Evolutionary conservation across 352 stramenopile species (phyloP), one percentile per base, ranked within the genome.

Genomic region (Globisporangium splendens): DNA sequence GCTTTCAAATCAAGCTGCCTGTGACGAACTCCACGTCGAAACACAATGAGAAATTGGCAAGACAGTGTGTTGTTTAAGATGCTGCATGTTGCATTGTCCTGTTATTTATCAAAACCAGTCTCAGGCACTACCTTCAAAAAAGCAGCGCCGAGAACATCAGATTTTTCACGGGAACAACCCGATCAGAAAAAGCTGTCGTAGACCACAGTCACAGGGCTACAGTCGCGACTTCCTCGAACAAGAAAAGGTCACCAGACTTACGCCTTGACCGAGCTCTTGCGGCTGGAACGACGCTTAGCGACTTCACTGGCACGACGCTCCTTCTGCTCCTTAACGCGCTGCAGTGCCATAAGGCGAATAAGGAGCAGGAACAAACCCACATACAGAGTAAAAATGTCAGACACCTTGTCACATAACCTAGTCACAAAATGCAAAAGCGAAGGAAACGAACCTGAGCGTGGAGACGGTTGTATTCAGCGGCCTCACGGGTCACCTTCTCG

Each of bases 311-410:
- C 91, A 86, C 96, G 88, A 77, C 95, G 91, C 79, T 99, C 96
- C 86, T 98, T 98, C 83, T 98, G 90, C 85, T 99, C 96, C 77
- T 98, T 98, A 77, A 98, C 81, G 81, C 96, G 87, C 89, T 99
- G 93, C 72, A 98, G 95, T 95, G 86, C 86, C 86, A 93, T 91
- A 91, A 89, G 86, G 86, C 85, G 86, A 88, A 89, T 88, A 93
- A 95, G 86, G 86, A 95, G 86, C 86, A 95, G 83, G 75, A 59
- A 48, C 59, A 53, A 66, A 69, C 42, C 68, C 83, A 66, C 63
- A 77, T 65, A 55, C 51, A 69, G 59, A 72, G 61, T 60, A 41
- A 60, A 62, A 44, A 46, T 70, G 71, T 91, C 51, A 92, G 79
- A 35, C 65, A 59, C 38, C 39, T 11, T 1, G 33, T 55, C 38